Evolutionary conservation across 257 asterid species (phyloP).

Genomic region (Parsonsia alboflavescens): DNA sequence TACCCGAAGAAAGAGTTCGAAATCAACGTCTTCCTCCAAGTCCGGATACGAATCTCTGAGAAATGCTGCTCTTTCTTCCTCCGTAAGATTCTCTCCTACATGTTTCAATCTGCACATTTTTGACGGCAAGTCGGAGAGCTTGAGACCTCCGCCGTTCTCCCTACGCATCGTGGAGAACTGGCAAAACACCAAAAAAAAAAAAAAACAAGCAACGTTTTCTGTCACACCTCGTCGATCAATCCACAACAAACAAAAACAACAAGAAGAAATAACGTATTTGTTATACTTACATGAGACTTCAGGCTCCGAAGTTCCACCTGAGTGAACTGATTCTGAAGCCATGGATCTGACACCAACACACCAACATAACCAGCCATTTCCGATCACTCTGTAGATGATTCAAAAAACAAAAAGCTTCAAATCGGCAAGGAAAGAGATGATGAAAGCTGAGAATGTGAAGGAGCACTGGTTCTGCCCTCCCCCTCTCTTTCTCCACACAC

Average conservation of each 20-base stretch:
- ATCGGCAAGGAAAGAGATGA: conserved; percentile 1
- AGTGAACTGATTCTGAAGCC: conserved; percentile 95
- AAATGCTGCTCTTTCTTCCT: conserved; percentile 66
- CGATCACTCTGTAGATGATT: neutral
- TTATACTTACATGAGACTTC: conserved; percentile 61
- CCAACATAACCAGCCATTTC: conserved; percentile 79
- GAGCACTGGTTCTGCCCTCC: neutral
- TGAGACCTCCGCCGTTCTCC: conserved; percentile 59
- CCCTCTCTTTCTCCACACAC: neutral
- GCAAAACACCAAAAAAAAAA: too few relatives aligned
- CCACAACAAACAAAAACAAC: neutral
- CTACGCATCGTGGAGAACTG: conserved; percentile 75
- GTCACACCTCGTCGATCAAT: neutral
- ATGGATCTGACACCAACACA: conserved; percentile 83
- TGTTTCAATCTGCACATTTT: conserved; percentile 84
- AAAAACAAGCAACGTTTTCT: conserved; percentile 12
- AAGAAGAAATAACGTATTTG: neutral
- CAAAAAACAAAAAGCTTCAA: neutral
- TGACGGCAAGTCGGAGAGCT: conserved; percentile 71
- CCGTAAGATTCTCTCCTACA: conserved; percentile 78
- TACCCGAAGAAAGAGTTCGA: conserved; percentile 92
- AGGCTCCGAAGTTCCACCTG: conserved; percentile 90
- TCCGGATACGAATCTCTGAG: conserved; percentile 59
- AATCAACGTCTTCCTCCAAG: conserved; percentile 75
- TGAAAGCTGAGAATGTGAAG: conserved; percentile 10